Base-by-base conservation (phyloP, 1,284 basidiomycete species). In the Pisolithus thermaeus region DNA sequence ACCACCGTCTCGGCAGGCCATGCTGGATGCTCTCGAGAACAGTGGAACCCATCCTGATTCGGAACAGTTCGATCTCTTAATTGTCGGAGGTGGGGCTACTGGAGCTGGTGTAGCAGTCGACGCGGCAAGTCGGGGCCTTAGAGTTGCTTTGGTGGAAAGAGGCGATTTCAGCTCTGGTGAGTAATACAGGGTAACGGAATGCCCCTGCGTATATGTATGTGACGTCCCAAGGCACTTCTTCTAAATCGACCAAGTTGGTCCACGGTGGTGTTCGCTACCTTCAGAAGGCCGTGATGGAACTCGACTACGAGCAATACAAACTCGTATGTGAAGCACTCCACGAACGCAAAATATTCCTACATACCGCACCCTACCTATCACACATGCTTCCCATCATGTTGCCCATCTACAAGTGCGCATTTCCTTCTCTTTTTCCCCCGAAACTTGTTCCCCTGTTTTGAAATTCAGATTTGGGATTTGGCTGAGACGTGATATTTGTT, bases 201-300 rank as follows among this genome's bases (percentile, higher is more conserved):
- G n/a, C n/a, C n/a, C 8, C 5, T 16, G 18, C 7, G 25, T 23
- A 36, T 11, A 8, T 27, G 23, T 27, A 12, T 30, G 3, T 30
- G 28, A 23, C 35, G 16, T 43, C 28, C 23, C 43, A 55, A 90
- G 90, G 93, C 16, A 97, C 96, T 0, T 97, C 92, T 3, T 97
- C 93, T 27, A 99, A 99, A 69, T 93, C 90, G 8, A 98, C 96
- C 9, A 98, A 99, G 70, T 85, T 99, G 47, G 94, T 98, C 1
- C 96, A 99, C 72, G 96, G 96, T 27, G 96, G 96, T 52, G 96
- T 99, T 1, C 83, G 96, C 12, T 99, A 99, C 72, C 81, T 99
- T 12, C 95, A 97, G 65, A 98, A 97, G 68, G 96, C 96, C 2
- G 81, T 98, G 49, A 85, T 97, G 66, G 94, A 97, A 67, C 84